Evolutionary conservation across 331 rosid genomes (phyloP).

Genomic region (Quercus phellos): DNA sequence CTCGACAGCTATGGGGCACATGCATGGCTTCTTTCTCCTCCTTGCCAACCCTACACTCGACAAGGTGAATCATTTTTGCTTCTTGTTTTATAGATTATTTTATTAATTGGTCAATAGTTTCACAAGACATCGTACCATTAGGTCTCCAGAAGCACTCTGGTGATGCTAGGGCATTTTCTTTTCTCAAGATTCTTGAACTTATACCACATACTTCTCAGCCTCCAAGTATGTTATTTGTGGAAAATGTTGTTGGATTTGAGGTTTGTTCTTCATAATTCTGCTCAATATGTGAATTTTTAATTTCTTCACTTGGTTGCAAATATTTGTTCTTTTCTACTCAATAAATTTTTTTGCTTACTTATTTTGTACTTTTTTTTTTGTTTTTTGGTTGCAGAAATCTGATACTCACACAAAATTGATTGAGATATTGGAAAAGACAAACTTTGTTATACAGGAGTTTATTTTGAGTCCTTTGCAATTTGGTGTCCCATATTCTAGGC

Average conservation of each 20-base stretch:
- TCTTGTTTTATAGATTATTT: slow-evolving; percentile 7
- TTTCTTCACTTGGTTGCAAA: slow-evolving; percentile 1
- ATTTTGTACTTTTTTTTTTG: not conserved
- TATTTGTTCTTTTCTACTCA: not conserved
- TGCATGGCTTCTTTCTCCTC: slow-evolving; percentile 99
- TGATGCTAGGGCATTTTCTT: slow-evolving; percentile 90
- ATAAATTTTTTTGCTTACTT: not conserved
- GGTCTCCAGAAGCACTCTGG: slow-evolving; percentile 91
- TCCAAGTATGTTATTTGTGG: slow-evolving; percentile 76
- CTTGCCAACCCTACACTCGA: slow-evolving; percentile 97
- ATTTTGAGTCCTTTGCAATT: slow-evolving; percentile 88
- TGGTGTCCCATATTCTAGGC: slow-evolving; percentile 95
- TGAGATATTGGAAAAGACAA: slow-evolving; percentile 57
- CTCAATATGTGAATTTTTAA: slow-evolving; percentile 9
- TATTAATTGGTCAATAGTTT: slow-evolving; percentile 19
- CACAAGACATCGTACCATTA: slow-evolving; percentile 32
- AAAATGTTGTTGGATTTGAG: slow-evolving; percentile 97
- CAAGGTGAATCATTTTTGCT: slow-evolving; percentile 51
- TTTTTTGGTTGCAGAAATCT: slow-evolving; percentile 56
- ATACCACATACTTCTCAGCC: slow-evolving; percentile 53
- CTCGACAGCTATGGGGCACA: slow-evolving; percentile 63
- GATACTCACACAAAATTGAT: slow-evolving; percentile 73
- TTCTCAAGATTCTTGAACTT: slow-evolving; percentile 89
- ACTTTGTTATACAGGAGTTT: slow-evolving; percentile 72
- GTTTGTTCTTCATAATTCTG: slow-evolving; percentile 35